A percentile compares a stretch with the other conserved stretches of the same genome.
phyloP scores from a whole-genome alignment of 495 filamentous ascomycete species.

The Penicillium robsamsonii region DNA sequence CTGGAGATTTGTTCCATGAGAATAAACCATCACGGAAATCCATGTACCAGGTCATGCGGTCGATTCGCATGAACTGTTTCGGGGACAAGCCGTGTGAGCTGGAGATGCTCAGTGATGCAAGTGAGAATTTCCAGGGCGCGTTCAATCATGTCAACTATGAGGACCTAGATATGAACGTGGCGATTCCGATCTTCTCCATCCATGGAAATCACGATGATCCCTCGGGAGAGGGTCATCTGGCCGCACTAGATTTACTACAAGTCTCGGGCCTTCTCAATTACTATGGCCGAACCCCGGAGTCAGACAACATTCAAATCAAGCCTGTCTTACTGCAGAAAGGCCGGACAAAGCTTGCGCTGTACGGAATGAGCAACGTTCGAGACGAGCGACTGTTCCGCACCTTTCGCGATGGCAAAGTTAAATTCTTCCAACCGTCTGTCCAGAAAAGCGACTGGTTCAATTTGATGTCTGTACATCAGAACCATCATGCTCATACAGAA shows the following conservation, averaged over 20 bases:
- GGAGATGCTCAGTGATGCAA: slow-evolving; percentile 90
- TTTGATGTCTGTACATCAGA: slow-evolving; percentile 92
- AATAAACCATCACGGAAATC: slow-evolving; percentile 96
- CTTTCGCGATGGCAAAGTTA: slow-evolving; percentile 89
- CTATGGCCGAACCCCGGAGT: slow-evolving; percentile 86
- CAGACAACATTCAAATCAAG: slow-evolving; percentile 87
- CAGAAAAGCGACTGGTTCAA: slow-evolving; percentile 96
- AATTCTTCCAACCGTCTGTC: slow-evolving; percentile 80
- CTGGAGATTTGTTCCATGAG: slow-evolving; percentile 95
- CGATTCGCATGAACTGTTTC: slow-evolving; percentile 86
- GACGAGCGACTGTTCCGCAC: slow-evolving; percentile 93
- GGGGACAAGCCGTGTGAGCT: slow-evolving; percentile 95
- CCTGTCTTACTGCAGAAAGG: slow-evolving; percentile 93
- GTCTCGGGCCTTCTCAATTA: slow-evolving; percentile 92
- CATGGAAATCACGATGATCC: slow-evolving; percentile 99
- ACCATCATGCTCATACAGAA: slow-evolving; percentile 86
- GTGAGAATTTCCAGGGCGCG: slow-evolving; percentile 78
- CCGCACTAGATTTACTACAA: slow-evolving; percentile 87
- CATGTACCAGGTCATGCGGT: slow-evolving; percentile 97
- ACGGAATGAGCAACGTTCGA: slow-evolving; percentile 93
- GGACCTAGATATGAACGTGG: slow-evolving; percentile 95
- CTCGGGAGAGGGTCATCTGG: slow-evolving; percentile 84
- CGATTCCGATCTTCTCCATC: slow-evolving; percentile 96
- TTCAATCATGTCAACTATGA: slow-evolving; percentile 97
- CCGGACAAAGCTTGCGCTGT: slow-evolving; percentile 87